phyloP scores from a whole-genome alignment of 305 asterid species.

The Fraxinus paxiana region DNA sequence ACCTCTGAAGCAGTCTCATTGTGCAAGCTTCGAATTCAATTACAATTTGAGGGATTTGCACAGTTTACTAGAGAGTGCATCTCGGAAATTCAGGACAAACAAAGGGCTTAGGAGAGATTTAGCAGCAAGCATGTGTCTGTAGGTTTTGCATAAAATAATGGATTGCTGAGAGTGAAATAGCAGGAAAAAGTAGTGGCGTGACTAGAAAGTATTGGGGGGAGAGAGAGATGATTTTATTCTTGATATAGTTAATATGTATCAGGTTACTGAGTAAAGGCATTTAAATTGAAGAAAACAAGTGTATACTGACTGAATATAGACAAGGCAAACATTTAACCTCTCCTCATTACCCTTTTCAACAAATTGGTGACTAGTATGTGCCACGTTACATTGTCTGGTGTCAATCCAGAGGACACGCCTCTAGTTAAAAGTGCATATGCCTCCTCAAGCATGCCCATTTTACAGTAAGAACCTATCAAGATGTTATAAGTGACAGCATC shows the following conservation, averaged over 20 bases:
- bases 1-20: conserved; percentile 19
- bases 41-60: conserved; percentile 20
- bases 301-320: not conserved
- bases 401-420: not conserved
- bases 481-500: conserved; percentile 1
- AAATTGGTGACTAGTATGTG: not conserved
- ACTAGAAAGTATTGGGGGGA: conserved; percentile 35
- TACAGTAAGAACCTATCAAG: not conserved
- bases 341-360: not conserved
- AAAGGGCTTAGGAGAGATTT: conserved; percentile 26
- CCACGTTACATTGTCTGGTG: not conserved
- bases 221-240: conserved; percentile 45
- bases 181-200: conserved; percentile 22
- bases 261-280: not conserved
- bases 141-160: conserved; percentile 19
- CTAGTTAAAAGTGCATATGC: not conserved
- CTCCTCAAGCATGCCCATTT: not conserved
- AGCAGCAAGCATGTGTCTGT: conserved; percentile 11
- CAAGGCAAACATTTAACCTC: not conserved
- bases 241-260: conserved; percentile 33
- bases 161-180: conserved; percentile 26
- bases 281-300: not conserved
- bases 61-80: conserved; percentile 19
- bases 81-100: conserved; percentile 15
- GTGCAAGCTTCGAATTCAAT: conserved; percentile 31